phyloP scores from a whole-genome alignment of 2,329 filamentous ascomycete species.

The Neonectria coccinea region DNA sequence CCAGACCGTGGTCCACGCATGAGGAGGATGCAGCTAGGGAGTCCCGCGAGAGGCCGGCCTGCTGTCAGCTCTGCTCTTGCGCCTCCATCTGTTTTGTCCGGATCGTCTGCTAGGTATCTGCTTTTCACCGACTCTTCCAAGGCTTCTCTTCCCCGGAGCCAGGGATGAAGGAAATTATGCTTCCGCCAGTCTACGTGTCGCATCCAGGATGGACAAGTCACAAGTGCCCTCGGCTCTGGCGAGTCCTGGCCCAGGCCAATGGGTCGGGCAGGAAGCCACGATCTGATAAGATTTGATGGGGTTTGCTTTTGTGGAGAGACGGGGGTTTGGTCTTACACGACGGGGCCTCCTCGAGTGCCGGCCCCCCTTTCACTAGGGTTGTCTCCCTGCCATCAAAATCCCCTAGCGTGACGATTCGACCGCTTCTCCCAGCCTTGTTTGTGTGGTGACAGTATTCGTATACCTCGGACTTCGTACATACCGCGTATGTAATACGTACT shows the following conservation, averaged over 20 bases:
- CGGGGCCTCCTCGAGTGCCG: constrained; percentile 29
- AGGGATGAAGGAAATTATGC: constrained; percentile 31
- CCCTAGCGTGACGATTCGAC: constrained; percentile 31
- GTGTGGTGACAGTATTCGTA: constrained; percentile 5
- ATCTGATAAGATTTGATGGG: constrained; percentile 47
- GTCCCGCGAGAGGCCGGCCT: constrained; percentile 21
- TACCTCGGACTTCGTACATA: constrained; percentile 10
- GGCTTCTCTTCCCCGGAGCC: constrained; percentile 16
- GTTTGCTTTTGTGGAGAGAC: constrained; percentile 39
- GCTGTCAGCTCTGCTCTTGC: constrained; percentile 20
- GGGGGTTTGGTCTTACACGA: constrained; percentile 14
- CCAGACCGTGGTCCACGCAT: constrained; percentile 12
- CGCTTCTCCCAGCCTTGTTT: constrained; percentile 14
- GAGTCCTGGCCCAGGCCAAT: constrained; percentile 35
- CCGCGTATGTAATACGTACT: constrained; percentile 1
- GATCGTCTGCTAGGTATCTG: constrained; percentile 27
- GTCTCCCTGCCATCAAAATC: constrained; percentile 26
- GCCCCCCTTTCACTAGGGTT: constrained; percentile 23
- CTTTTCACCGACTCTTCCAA: constrained; percentile 35
- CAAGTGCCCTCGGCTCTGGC: constrained; percentile 5
- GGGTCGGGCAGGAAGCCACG: constrained; percentile 36
- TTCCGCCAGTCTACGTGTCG: constrained; percentile 19
- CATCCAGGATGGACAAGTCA: constrained; percentile 6
- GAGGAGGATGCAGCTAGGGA: constrained; percentile 26
- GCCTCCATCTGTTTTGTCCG: constrained; percentile 24